A percentile compares a stretch with the other conserved stretches of the same genome.
phyloP scores from a whole-genome alignment of 169 alveolate species.

The Perkinsus olseni region DNA sequence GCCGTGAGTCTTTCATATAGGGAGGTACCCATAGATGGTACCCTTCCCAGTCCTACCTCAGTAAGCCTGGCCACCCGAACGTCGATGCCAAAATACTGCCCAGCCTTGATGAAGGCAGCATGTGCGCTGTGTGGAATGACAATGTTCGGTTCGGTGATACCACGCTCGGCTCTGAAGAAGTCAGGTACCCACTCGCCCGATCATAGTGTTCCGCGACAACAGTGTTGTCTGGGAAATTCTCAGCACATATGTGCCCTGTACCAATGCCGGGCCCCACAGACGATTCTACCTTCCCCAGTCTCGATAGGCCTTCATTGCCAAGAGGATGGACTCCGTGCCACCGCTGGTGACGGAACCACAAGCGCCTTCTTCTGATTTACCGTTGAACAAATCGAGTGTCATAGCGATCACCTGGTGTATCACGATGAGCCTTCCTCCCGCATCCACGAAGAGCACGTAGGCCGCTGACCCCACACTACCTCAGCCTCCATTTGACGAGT shows the following conservation, averaged over 20 bases:
- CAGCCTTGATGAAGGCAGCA: slow-evolving; percentile 64
- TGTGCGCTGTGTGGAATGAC: slow-evolving; percentile 57
- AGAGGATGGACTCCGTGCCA: slow-evolving; percentile 61
- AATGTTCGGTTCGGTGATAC: slow-evolving; percentile 55
- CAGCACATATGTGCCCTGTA: no score
- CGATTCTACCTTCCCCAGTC: slow-evolving; percentile 44
- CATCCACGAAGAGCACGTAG: neutral
- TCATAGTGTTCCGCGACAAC: no score
- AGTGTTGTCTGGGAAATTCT: no score
- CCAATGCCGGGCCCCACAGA: neutral
- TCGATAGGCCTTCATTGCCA: slow-evolving; percentile 57
- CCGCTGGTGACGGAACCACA: slow-evolving; percentile 64
- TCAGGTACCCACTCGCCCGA: neutral
- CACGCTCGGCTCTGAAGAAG: slow-evolving; percentile 16
- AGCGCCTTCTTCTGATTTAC: slow-evolving; percentile 32
- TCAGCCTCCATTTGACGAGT: neutral
- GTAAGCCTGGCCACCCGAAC: slow-evolving; percentile 38
- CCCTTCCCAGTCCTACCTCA: neutral
- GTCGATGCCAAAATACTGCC: slow-evolving; percentile 43
- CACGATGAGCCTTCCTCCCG: neutral
- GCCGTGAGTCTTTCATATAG: no score
- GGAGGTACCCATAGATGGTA: neutral
- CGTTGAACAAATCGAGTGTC: slow-evolving; percentile 53
- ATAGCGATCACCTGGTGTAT: slow-evolving; percentile 18
- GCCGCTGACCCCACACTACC: neutral